Conservation (phyloP, 2,329 filamentous ascomycete genomes). For the Chaetomium sp. region DNA sequence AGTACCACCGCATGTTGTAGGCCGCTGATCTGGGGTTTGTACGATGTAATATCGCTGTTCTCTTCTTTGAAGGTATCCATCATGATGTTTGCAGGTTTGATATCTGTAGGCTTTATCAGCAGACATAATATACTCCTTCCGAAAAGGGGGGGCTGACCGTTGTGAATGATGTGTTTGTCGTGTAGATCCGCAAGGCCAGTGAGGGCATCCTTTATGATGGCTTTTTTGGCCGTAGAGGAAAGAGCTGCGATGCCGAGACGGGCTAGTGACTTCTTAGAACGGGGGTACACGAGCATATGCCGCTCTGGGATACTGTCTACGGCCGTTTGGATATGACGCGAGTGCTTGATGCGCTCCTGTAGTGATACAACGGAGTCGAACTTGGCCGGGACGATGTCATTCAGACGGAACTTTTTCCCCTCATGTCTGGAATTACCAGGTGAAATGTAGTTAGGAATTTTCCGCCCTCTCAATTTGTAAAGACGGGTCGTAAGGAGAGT, state of each 20-base stretch:
- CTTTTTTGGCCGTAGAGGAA: constrained; percentile 1
- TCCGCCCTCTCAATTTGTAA: constrained; percentile 1
- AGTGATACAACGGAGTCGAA: constrained; percentile 2
- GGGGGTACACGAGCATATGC: constrained; percentile 7
- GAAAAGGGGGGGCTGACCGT: neutral
- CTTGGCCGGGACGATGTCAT: constrained; percentile 9
- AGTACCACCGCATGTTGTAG: constrained; percentile 5
- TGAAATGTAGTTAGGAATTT: constrained; percentile 6
- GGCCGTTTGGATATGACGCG: constrained; percentile 7
- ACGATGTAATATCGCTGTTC: neutral
- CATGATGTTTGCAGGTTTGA: constrained; percentile 8
- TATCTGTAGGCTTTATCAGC: constrained; percentile 3
- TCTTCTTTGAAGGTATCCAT: constrained; percentile 1
- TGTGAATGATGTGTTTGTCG: neutral
- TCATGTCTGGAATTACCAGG: constrained; percentile 4
- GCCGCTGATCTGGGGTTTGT: constrained; percentile 6
- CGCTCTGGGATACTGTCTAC: constrained; percentile 8
- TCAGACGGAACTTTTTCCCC: constrained; percentile 7
- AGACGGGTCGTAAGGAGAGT: constrained; percentile 9
- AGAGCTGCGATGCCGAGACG: neutral
- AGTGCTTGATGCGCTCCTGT: constrained; percentile 4
- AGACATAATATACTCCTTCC: neutral
- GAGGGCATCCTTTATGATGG: constrained; percentile 8
- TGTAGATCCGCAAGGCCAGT: constrained; percentile 2
- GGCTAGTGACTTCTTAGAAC: neutral